A percentile compares a stretch with the other conserved stretches of the same genome.
Evolutionary conservation across 345 rosid species (phyloP).

Genomic region (Camelina hispida): DNA sequence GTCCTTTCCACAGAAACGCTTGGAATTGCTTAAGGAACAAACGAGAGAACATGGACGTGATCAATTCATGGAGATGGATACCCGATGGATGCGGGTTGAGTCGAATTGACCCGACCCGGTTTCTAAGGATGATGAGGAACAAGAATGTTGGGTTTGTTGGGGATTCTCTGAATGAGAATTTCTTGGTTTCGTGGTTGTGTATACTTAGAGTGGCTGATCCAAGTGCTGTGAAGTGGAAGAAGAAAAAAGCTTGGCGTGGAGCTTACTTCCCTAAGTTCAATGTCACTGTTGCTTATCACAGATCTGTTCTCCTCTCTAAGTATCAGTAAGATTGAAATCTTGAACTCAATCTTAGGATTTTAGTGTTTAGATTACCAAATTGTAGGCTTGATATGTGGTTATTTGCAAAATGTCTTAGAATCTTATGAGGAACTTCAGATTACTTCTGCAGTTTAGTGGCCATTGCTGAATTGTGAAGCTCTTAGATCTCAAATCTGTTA

Average conservation of each 20-base stretch:
- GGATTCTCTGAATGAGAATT: conserved; percentile 91
- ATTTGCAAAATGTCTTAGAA: background rate
- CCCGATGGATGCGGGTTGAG: conserved; percentile 67
- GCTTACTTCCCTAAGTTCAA: conserved; percentile 82
- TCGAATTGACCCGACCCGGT: conserved; percentile 60
- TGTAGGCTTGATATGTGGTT: conserved; percentile 13
- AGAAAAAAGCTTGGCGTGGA: conserved; percentile 96
- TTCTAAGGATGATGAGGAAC: conserved; percentile 69
- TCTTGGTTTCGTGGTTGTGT: conserved; percentile 79
- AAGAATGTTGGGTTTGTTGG: conserved; percentile 86
- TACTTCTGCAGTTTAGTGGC: background rate
- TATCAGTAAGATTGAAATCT: conserved; percentile 57
- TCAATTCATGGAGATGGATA: conserved; percentile 91
- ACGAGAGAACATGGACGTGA: conserved; percentile 63
- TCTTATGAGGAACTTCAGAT: background rate
- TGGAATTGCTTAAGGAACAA: conserved; percentile 87
- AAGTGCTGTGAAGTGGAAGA: conserved; percentile 84
- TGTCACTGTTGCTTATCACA: conserved; percentile 90
- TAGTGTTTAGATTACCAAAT: background rate
- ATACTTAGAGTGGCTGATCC: conserved; percentile 73
- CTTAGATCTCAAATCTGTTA: background rate
- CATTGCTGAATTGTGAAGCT: background rate
- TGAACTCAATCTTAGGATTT: background rate
- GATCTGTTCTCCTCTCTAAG: conserved; percentile 85
- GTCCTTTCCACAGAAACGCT: conserved; percentile 92